A percentile compares a stretch with the other conserved stretches of the same genome.
These are phyloP conservation scores for Fusarium chlamydosporum DNA, from an alignment of 2,329 filamentous ascomycete genomes.

Conservation along the genomic window DNA sequence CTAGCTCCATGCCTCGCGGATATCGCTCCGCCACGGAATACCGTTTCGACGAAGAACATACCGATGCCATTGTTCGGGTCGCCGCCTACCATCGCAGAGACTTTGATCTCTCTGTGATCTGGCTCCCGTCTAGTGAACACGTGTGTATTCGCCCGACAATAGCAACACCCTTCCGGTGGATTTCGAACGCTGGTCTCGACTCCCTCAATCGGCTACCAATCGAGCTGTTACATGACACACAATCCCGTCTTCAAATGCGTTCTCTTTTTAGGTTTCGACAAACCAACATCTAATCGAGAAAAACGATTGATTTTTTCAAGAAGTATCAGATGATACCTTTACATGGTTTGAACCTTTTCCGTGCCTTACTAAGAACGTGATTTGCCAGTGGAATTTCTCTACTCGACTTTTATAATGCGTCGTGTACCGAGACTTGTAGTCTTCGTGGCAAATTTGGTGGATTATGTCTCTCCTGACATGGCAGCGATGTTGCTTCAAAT, in stretches of 20 bases:
- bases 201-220: not conserved
- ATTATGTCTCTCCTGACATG: constrained; percentile 48
- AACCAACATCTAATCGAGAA: constrained; percentile 48
- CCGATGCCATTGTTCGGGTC: not conserved
- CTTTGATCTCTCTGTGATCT: not conserved
- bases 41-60: not conserved
- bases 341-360: constrained; percentile 53
- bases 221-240: constrained; percentile 35
- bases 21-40: constrained; percentile 1
- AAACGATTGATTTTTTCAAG: constrained; percentile 48
- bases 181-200: not conserved
- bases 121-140: not conserved
- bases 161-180: not conserved
- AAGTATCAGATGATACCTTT: constrained; percentile 49
- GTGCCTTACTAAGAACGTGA: constrained; percentile 53
- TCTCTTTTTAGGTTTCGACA: constrained; percentile 54
- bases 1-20: not conserved
- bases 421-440: constrained; percentile 52
- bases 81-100: not conserved
- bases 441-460: constrained; percentile 50
- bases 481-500: constrained; percentile 52
- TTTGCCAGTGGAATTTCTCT: constrained; percentile 49
- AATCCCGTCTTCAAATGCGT: constrained; percentile 51
- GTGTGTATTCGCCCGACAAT: not conserved
- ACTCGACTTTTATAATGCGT: constrained; percentile 45